Conservation (phyloP, 169 alveolate species). For the Cryptosporidium bovis region DNA sequence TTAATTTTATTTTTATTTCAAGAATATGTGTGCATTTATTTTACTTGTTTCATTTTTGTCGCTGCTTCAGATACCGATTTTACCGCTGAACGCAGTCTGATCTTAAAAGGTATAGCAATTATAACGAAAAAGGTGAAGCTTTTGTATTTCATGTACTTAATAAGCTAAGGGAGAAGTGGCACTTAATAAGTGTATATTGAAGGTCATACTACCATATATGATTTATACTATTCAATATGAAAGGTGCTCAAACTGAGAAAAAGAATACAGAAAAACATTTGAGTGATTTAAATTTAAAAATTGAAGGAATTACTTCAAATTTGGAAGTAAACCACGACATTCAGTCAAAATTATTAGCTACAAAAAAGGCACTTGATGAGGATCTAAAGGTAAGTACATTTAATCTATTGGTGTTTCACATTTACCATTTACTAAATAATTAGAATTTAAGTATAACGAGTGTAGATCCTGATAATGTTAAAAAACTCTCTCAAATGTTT, state of each 20-base stretch:
- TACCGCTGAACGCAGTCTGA: too few species aligned
- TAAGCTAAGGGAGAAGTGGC: too few species aligned
- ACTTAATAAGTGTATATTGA: too few species aligned
- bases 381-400: conserved; percentile 66
- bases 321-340: conserved; percentile 10
- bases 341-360: conserved; percentile 28
- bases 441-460: conserved; percentile 31
- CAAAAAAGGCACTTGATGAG: conserved; percentile 61
- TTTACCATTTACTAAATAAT: background rate
- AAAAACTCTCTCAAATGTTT: conserved; percentile 35
- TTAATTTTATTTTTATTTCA: too few species aligned
- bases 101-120: too few species aligned
- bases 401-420: background rate
- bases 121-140: too few species aligned
- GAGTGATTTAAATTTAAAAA: conserved; percentile 10
- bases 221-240: background rate
- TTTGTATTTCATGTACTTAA: background rate
- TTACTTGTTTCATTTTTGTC: too few species aligned
- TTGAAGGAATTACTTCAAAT: conserved; percentile 10
- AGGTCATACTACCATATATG: too few species aligned
- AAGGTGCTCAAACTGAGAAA: background rate
- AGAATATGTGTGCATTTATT: too few species aligned
- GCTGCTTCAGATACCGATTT: too few species aligned
- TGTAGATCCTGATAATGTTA: conserved; percentile 18
- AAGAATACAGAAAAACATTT: conserved; percentile 31